Percentiles rank a stretch among this genome's conserved stretches.
These are phyloP conservation scores for Aspergillus pseudoglaucus DNA, from an alignment of 2,329 filamentous ascomycete species.

Conservation along the genomic window DNA sequence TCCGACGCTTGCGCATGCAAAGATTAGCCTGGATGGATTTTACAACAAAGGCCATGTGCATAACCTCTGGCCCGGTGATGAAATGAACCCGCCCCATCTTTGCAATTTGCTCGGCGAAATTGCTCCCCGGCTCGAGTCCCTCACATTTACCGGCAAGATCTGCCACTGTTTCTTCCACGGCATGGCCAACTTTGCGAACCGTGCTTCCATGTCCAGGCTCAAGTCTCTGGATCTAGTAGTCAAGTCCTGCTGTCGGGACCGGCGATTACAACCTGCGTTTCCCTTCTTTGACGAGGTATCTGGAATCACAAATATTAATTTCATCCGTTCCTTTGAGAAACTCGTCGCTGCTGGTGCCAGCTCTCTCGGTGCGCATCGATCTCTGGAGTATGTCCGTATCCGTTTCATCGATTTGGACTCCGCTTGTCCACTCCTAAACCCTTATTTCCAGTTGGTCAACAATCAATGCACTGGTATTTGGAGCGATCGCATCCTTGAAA, in stretches of 20 bases:
- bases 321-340: slow-evolving; percentile 65
- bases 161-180: slow-evolving; percentile 62
- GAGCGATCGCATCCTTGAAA: slow-evolving; percentile 60
- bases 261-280: slow-evolving; percentile 26
- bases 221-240: slow-evolving; percentile 65
- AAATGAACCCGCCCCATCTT: slow-evolving; percentile 55
- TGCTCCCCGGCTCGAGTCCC: slow-evolving; percentile 57
- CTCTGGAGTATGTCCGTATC: slow-evolving; percentile 61
- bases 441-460: slow-evolving; percentile 61
- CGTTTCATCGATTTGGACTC: slow-evolving; percentile 72
- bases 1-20: slow-evolving; percentile 54
- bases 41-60: slow-evolving; percentile 59
- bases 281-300: slow-evolving; percentile 56
- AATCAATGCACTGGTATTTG: slow-evolving; percentile 63
- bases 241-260: slow-evolving; percentile 63
- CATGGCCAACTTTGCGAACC: background rate
- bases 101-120: slow-evolving; percentile 58
- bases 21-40: slow-evolving; percentile 65
- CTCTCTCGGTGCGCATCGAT: slow-evolving; percentile 52
- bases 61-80: slow-evolving; percentile 41
- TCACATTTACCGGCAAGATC: slow-evolving; percentile 66
- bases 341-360: slow-evolving; percentile 59
- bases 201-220: slow-evolving; percentile 32
- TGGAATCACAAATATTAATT: slow-evolving; percentile 64
- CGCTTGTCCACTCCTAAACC: slow-evolving; percentile 63